phyloP scores from a whole-genome alignment of 352 stramenopile species.

The Globisporangium alternatum region DNA sequence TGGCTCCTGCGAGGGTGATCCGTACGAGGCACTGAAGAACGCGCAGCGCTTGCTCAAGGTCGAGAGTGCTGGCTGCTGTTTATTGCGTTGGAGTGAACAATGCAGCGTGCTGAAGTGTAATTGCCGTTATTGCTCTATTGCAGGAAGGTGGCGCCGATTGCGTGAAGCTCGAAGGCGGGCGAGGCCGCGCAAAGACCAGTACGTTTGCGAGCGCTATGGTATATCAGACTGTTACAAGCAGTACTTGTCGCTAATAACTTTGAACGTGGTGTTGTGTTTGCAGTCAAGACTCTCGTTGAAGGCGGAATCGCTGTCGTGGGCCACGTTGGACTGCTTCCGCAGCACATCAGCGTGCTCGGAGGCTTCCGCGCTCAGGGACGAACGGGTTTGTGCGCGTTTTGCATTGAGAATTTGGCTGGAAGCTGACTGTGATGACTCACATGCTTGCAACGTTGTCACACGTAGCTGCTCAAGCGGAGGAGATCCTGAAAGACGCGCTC shows the following conservation, averaged over 20 bases:
- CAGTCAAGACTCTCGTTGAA: conserved; percentile 72
- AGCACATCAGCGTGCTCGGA: conserved; percentile 94
- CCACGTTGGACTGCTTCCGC: conserved; percentile 96
- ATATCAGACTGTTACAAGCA: not conserved
- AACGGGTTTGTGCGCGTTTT: conserved; percentile 63
- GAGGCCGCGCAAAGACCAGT: conserved; percentile 75
- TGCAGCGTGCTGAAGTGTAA: not conserved
- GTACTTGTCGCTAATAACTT: not conserved
- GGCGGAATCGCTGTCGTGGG: conserved; percentile 96
- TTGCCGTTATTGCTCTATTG: not conserved
- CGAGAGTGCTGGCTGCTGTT: not conserved
- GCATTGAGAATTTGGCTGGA: not conserved
- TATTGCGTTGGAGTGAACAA: not conserved
- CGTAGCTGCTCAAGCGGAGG: conserved; percentile 73
- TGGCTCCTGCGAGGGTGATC: conserved; percentile 93
- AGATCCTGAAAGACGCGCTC: conserved; percentile 96
- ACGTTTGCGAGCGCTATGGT: not conserved
- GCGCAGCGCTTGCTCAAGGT: conserved; percentile 94
- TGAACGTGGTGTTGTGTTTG: conserved; percentile 3
- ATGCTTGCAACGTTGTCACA: not conserved
- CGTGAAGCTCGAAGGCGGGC: conserved; percentile 98
- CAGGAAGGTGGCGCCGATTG: conserved; percentile 96
- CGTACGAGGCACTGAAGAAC: conserved; percentile 92
- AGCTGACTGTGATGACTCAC: not conserved
- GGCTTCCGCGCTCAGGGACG: conserved; percentile 96